Evolutionary conservation across 805 yeast species (phyloP).

Genomic region (Tetrapisispora taiwanensis): DNA sequence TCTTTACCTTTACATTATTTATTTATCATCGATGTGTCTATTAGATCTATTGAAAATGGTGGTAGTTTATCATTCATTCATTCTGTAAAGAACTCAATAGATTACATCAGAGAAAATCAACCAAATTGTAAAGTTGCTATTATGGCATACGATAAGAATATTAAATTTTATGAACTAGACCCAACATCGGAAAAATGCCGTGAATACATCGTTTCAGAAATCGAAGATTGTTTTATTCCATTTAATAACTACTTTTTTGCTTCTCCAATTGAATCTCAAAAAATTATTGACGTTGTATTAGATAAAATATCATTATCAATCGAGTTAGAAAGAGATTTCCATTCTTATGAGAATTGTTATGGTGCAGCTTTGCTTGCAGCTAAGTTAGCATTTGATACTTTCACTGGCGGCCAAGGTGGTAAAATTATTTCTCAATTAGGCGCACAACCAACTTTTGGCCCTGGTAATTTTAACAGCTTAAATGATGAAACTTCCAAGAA

Average conservation of each 20-base stretch:
- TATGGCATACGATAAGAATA: constrained; percentile 59
- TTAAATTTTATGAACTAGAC: constrained; percentile 65
- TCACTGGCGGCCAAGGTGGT: constrained; percentile 60
- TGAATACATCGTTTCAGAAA: constrained; percentile 54
- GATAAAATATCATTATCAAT: constrained; percentile 35
- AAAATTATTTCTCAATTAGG: constrained; percentile 62
- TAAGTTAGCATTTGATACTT: constrained; percentile 43
- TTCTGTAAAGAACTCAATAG: constrained; percentile 51
- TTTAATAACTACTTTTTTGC: constrained; percentile 67
- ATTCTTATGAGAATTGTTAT: constrained; percentile 49
- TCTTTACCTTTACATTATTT: constrained; percentile 54
- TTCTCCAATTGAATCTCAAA: constrained; percentile 58
- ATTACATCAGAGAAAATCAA: constrained; percentile 24
- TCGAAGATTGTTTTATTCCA: constrained; percentile 59
- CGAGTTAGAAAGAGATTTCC: constrained; percentile 20
- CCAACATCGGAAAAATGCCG: constrained; percentile 46
- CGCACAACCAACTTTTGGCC: constrained; percentile 69
- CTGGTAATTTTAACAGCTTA: constrained; percentile 50
- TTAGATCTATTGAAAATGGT: constrained; percentile 51
- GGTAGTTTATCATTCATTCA: constrained; percentile 46
- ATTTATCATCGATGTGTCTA: constrained; percentile 62
- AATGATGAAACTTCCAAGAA: constrained; percentile 38
- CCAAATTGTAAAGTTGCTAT: constrained; percentile 51
- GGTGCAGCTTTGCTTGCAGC: constrained; percentile 75
- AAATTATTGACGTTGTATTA: constrained; percentile 58